Base-by-base conservation (phyloP, 805 yeast species). In the Myxozyma udenii region DNA sequence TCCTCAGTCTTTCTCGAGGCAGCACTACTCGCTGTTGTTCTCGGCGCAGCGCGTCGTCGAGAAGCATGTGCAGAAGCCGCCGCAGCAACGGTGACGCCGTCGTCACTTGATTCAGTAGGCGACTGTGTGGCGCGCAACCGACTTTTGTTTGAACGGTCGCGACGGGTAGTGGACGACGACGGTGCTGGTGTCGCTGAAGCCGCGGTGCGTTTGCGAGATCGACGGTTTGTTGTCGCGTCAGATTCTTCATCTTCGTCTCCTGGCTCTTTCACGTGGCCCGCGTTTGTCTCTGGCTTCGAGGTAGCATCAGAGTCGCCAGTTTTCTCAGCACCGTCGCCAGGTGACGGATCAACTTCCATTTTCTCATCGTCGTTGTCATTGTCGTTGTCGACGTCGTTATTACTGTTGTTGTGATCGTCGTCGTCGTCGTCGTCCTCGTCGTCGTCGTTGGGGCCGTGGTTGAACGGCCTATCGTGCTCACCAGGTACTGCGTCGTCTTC, bases 271-370 rank as follows among this genome's bases (percentile, higher is more conserved):
- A 9, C 24, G 14, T 42, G 22, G 7, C 35, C 39, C 12, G 9
- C 37, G 6, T 3, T 41, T 25, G 30, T 30, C 12, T 44, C 40
- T 11, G 16, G 41, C 12, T 26, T n/a, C 35, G 3, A 33, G 12
- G 12, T 39, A 14, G 37, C 50, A 7, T 41, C 57, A 6, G 51
- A 50, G n/a, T 42, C 54, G 37, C 60, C 62, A 42, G 57, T 63
- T 9, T 63, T 62, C 32, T 65, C 68, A 3, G 67, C 50, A 16
- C 38, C 33, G 24, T 39, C 46, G 22, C 18, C 39, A 23, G 7
- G n/a, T n/a, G n/a, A n/a, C n/a, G n/a, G 24, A 30, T 3, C 37
- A n/a, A 21, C 48, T n/a, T 36, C 42, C 16, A 42, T 28, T 2
- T 49, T 37, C 7, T 36, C 38, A 14, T 30, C 44, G 5, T 49